Evolutionary conservation across 495 filamentous ascomycete species (phyloP).

Genomic region (Cryomyces minteri): DNA sequence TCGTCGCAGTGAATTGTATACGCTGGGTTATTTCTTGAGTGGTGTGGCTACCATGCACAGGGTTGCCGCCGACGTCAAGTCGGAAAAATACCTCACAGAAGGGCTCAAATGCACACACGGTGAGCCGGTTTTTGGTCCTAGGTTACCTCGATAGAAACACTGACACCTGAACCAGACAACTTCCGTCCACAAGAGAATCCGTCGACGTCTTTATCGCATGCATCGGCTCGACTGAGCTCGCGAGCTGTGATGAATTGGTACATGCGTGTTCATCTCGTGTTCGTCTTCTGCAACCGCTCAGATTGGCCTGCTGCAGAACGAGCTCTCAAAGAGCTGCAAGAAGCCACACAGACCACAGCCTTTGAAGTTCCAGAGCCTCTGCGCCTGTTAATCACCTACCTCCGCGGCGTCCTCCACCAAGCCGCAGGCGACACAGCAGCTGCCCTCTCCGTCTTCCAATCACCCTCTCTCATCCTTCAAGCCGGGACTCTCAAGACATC

Average conservation of each 20-base stretch:
- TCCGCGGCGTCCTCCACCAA: constrained; percentile 59
- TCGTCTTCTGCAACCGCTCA: constrained; percentile 39
- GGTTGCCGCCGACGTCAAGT: constrained; percentile 44
- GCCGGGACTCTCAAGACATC: constrained; percentile 18
- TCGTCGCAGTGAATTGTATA: constrained; percentile 44
- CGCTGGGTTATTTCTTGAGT: constrained; percentile 55
- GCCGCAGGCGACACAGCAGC: constrained; percentile 49
- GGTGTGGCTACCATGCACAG: constrained; percentile 48
- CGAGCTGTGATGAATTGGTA: constrained; percentile 28
- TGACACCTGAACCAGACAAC: too few relatives aligned
- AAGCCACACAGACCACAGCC: constrained; percentile 16
- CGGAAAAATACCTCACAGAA: constrained; percentile 44
- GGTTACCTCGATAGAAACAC: too few relatives aligned
- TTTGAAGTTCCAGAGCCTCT: constrained; percentile 25
- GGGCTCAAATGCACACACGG: constrained; percentile 40
- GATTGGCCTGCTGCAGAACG: constrained; percentile 39
- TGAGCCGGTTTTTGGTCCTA: constrained; percentile 12
- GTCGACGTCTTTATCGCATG: too few relatives aligned
- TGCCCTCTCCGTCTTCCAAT: constrained; percentile 49
- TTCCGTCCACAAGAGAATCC: too few relatives aligned
- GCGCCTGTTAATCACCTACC: constrained; percentile 37
- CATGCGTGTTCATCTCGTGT: constrained; percentile 39
- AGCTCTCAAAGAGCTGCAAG: constrained; percentile 23
- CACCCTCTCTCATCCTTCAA: constrained; percentile 33
- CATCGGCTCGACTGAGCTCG: too few relatives aligned